These are phyloP conservation scores for Mortierella sp. DNA, from an alignment of 371 early-diverging fungal species.

Conservation along the genomic window DNA sequence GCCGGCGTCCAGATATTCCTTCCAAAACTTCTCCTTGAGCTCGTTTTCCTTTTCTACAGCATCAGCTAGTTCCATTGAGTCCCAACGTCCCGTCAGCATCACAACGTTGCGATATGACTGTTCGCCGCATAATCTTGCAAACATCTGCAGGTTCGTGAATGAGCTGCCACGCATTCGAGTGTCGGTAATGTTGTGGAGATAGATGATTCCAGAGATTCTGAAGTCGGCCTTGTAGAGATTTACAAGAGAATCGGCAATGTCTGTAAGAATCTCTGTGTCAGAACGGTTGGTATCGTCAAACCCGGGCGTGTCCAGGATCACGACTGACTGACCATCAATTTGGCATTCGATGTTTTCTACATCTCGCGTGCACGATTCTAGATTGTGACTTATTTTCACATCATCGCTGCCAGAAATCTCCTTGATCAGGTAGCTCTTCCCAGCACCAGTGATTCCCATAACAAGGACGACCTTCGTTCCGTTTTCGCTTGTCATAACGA, in stretches of 20 bases:
- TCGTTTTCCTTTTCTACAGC: background rate
- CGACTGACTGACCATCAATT: background rate
- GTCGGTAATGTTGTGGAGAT: conserved; percentile 5
- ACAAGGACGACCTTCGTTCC: background rate
- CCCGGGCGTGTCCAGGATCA: conserved; percentile 10
- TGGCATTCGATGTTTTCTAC: background rate
- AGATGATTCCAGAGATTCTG: conserved; percentile 7
- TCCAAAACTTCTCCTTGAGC: conserved; percentile 5
- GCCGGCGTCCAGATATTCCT: background rate
- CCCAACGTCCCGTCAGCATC: conserved; percentile 7
- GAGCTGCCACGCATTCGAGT: conserved; percentile 6
- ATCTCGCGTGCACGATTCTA: background rate
- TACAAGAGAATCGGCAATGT: background rate
- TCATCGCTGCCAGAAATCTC: background rate
- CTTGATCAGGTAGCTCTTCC: background rate
- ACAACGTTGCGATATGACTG: background rate
- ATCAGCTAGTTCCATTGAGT: too few species aligned
- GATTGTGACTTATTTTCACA: background rate
- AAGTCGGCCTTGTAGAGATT: background rate
- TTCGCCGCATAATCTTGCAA: conserved; percentile 1
- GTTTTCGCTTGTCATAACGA: background rate
- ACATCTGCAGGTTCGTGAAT: conserved; percentile 1
- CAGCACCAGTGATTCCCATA: background rate
- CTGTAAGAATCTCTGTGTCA: conserved; percentile 3
- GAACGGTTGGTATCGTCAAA: conserved; percentile 10